Base-by-base conservation (phyloP, 164 flowering plant species). In the Tinospora cordifolia region DNA sequence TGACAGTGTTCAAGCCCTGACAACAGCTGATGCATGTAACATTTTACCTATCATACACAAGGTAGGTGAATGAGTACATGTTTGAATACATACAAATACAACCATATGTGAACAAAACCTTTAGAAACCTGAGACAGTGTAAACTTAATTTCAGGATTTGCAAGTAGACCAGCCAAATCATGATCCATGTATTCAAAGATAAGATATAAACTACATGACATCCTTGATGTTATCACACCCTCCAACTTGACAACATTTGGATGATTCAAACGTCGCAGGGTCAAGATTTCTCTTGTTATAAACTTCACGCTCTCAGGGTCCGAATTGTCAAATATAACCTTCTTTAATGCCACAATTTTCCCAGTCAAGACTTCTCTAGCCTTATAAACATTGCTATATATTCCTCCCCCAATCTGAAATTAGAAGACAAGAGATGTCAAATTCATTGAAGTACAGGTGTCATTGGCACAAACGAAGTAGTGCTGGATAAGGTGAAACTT, bases 1-100 rank as follows among this genome's bases (percentile, higher is more conserved):
- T 93, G 98, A 75, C 98, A 93, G 78, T 93, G 98, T 83, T 93
- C 98, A 44, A 93, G 87, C 70, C 98, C 98, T 66, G 89, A 84
- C 17, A 90, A 75, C 54, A 93, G 75, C 70, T 93, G 98, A 78
- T 88, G 84, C 88, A 93, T 87, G 70, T 77, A 93, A 83, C 98
- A 93, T 75, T 93, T 93, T 62, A 93, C 85, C 98, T 93, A 76
- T 68, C 74, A 74, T 12, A 30, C 4, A 30, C 36, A 30, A 30
- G 36, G 36, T 30, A 30, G 4, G 36, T 30, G 46, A 58, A 78
- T 15, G 3, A 40, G 41, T 41, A 70, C 58, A 69, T n/a, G 41
- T 46, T 15, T 6, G 60, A 70, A 15, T 34, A 70, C 12, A 15
- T 9, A n/a, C 21, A 30, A 38, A 30, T 41, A 44, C 12, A 44